Evolutionary conservation across 2,329 filamentous ascomycete species (phyloP).

Genomic region (Neonectria magnoliae): DNA sequence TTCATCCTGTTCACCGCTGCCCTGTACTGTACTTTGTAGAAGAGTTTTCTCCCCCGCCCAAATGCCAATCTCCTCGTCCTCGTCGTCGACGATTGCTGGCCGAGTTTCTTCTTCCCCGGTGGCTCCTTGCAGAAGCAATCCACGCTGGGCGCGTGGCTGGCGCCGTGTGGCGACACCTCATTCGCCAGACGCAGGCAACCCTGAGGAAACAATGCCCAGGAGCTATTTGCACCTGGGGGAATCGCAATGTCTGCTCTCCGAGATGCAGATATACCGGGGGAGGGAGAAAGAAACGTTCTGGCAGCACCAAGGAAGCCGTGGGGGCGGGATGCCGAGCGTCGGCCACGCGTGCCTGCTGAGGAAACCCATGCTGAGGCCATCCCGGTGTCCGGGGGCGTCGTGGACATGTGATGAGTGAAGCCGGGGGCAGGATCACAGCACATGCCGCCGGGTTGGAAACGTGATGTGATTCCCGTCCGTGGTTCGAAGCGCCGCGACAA

Average conservation of each 20-base stretch:
- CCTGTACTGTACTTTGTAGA: background rate
- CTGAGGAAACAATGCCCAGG: conserved; percentile 8
- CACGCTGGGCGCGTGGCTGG: conserved; percentile 33
- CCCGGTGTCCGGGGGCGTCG: conserved; percentile 18
- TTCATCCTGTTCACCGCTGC: conserved; percentile 20
- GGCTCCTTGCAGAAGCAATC: conserved; percentile 29
- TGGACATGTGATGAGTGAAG: conserved; percentile 7
- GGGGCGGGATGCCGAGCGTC: conserved; percentile 25
- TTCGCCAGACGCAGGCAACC: conserved; percentile 32
- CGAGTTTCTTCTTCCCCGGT: conserved; percentile 11
- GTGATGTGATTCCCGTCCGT: background rate
- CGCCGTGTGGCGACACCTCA: conserved; percentile 41
- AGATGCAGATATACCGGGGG: conserved; percentile 6
- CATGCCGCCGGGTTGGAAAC: background rate
- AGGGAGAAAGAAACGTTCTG: background rate
- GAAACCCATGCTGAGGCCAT: conserved; percentile 28
- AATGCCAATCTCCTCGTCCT: background rate
- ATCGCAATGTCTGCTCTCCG: conserved; percentile 2
- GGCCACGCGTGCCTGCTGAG: conserved; percentile 27
- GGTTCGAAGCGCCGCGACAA: background rate
- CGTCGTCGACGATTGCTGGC: background rate
- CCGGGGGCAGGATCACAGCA: background rate
- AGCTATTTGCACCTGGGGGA: background rate
- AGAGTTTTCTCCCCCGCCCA: background rate
- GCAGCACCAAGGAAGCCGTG: conserved; percentile 7